A percentile compares a stretch with the other conserved stretches of the same genome.
Conservation (phyloP, 2,329 filamentous ascomycete genomes). For the Alternaria panax region DNA sequence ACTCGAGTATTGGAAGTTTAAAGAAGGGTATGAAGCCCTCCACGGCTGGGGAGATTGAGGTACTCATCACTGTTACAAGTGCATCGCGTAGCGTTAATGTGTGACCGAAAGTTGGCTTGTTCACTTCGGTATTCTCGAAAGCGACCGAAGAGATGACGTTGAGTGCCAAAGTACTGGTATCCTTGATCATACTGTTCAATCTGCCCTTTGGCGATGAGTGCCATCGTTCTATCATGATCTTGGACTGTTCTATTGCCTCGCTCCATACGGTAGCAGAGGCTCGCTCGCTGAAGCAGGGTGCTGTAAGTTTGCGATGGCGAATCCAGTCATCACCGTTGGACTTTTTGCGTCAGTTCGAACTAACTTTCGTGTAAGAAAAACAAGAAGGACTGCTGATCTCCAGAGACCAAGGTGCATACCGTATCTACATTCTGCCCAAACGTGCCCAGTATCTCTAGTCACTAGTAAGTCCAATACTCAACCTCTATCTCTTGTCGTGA, state of each 20-base stretch:
- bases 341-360: constrained; percentile 2
- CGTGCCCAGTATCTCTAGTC: constrained; percentile 21
- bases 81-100: constrained; percentile 28
- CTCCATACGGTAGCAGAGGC: constrained; percentile 58
- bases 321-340: constrained; percentile 37
- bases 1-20: constrained; percentile 6
- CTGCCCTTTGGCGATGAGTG: constrained; percentile 30
- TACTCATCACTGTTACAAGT: constrained; percentile 37
- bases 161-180: constrained; percentile 47
- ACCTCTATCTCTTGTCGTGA: background rate
- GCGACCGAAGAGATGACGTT: constrained; percentile 51
- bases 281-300: constrained; percentile 55
- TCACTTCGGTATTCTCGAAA: constrained; percentile 37
- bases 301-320: constrained; percentile 54
- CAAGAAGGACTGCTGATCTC: background rate
- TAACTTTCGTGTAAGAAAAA: background rate
- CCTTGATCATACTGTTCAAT: constrained; percentile 34
- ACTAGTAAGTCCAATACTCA: background rate
- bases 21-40: constrained; percentile 19
- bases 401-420: constrained; percentile 19
- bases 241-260: constrained; percentile 67
- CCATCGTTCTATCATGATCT: constrained; percentile 28
- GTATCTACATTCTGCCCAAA: constrained; percentile 33
- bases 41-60: constrained; percentile 28
- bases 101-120: constrained; percentile 24